Conservation (phyloP, 352 stramenopile species). For the Hyaloperonospora arabidopsidis region DNA sequence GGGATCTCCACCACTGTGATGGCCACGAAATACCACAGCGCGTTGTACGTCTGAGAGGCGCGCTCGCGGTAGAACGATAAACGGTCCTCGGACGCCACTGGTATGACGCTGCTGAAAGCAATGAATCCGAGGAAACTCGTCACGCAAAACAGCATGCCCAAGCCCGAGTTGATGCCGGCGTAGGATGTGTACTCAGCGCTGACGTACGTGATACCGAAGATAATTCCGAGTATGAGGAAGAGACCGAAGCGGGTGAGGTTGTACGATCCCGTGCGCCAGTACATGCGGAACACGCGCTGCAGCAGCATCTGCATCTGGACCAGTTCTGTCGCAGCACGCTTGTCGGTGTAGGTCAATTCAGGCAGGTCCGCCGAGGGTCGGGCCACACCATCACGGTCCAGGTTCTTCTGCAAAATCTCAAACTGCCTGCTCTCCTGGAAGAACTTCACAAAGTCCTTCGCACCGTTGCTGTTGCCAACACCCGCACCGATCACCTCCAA, state of each 20-base stretch:
- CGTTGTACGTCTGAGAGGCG: conserved; percentile 44
- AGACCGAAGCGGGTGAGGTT: conserved; percentile 38
- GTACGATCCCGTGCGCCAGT: conserved; percentile 54
- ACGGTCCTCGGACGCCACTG: conserved; percentile 64
- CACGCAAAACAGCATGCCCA: conserved; percentile 58
- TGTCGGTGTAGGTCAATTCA: conserved; percentile 28
- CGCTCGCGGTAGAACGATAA: conserved; percentile 85
- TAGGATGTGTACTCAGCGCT: conserved; percentile 20
- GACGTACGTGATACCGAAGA: conserved; percentile 22
- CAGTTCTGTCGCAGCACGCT: conserved; percentile 19
- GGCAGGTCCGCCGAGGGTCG: conserved; percentile 21
- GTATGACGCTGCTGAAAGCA: conserved; percentile 53
- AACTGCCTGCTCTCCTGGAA: conserved; percentile 30
- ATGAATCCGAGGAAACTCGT: conserved; percentile 64
- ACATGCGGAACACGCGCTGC: conserved; percentile 48
- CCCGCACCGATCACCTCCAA: conserved; percentile 39
- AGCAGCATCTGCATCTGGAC: conserved; percentile 34
- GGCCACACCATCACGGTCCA: conserved; percentile 29
- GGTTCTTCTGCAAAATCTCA: conserved; percentile 20
- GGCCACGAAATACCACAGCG: conserved; percentile 20
- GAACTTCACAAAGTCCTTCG: conserved; percentile 28
- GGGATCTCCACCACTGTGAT: conserved; percentile 18
- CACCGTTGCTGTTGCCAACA: conserved; percentile 23
- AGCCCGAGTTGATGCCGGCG: conserved; percentile 23
- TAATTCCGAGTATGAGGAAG: conserved; percentile 15